Conservation (phyloP, 2,329 filamentous ascomycete genomes). For the Verruconis gallopava region DNA sequence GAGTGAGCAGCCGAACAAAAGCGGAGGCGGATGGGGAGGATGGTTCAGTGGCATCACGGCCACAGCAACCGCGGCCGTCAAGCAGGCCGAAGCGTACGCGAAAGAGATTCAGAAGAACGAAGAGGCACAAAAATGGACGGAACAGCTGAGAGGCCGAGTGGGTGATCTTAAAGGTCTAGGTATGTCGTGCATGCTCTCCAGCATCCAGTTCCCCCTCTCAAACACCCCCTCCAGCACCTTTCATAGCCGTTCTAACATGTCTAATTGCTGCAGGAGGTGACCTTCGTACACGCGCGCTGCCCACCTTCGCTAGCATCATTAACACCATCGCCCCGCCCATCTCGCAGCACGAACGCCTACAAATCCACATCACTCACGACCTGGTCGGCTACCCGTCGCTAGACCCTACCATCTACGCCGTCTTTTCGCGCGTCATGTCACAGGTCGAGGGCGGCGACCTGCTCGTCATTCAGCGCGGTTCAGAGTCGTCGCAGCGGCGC, state of each 20-base stretch:
- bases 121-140: conserved; percentile 90
- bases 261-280: conserved; percentile 63
- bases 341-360: conserved; percentile 87
- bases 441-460: conserved; percentile 96
- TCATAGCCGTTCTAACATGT: no score
- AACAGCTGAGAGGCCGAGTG: conserved; percentile 84
- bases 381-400: conserved; percentile 87
- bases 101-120: conserved; percentile 95
- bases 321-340: conserved; percentile 94
- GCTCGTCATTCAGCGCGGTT: conserved; percentile 83
- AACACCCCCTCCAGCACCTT: not conserved
- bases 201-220: not conserved
- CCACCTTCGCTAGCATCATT: conserved; percentile 88
- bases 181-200: conserved; percentile 28
- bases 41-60: conserved; percentile 85
- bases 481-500: conserved; percentile 62
- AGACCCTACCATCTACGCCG: conserved; percentile 80
- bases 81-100: conserved; percentile 83
- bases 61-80: conserved; percentile 71
- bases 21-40: conserved; percentile 46
- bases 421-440: conserved; percentile 94
- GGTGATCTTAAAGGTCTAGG: conserved; percentile 63
- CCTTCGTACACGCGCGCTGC: conserved; percentile 54
- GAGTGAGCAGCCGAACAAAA: conserved; percentile 30
- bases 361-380: conserved; percentile 96